Evolutionary conservation across 768 basidiomycete species (phyloP), one percentile per base, ranked within the genome.

Genomic region (Termitomyces sp.): DNA sequence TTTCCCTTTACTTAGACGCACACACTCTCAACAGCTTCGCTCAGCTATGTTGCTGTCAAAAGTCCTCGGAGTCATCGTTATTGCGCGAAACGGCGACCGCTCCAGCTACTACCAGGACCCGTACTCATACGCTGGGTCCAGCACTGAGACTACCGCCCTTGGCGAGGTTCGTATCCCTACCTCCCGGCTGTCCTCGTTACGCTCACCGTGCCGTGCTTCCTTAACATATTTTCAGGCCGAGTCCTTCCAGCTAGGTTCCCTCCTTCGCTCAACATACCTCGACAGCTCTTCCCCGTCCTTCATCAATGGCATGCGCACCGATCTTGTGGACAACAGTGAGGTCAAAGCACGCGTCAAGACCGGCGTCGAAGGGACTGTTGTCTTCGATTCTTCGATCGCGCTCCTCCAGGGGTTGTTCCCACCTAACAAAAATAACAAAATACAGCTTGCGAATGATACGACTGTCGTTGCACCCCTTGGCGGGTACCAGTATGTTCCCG

Each of bases 401-500:
- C 76, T 92, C 54, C 81, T 92, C 43, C 93, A 94, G 72, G 91
- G 92, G 44, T 77, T 94, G 50, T 92, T 86, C 80, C 92, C 92
- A 24, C 90, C 92, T n/a, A 88, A 80, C 67, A 72, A 76, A 10
- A 76, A 80, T 38, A 88, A 90, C 73, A 85, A 81, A 66, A 87
- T 88, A 63, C 77, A 76, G 6, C 84, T 95, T 16, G 92, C 92
- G 2, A 91, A 95, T 61, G 89, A 85, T 56, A 83, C 84, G 14
- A 81, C 76, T 26, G 75, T 94, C 62, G 70, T 81, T 22, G 83
- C 88, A 1, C 92, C 93, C 26, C 80, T 94, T 9, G 82, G 83
- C 16, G 90, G 90, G 3, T 94, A 93, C 70, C 90, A 93, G 71
- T 94, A 94, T 62, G 81, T 94, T 49, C 89, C 92, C n/a, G 80